Conservation (phyloP, 2,329 filamentous ascomycete genomes). For the Epichloe scottii region DNA sequence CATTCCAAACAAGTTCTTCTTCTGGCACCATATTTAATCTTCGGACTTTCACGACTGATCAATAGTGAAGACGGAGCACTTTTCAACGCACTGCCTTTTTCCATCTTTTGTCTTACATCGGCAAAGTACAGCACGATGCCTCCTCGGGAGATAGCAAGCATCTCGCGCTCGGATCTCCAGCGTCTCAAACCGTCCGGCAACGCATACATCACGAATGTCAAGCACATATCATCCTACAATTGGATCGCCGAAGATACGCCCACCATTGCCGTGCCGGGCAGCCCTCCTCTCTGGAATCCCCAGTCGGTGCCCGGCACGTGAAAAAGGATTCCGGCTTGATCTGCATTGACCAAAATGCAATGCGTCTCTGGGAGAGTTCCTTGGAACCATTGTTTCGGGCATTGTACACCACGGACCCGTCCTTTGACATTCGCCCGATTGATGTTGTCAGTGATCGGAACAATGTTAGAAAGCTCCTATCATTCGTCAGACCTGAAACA, state of each 20-base stretch:
- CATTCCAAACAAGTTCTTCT: background rate
- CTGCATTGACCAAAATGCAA: conserved; percentile 34
- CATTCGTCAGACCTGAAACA: conserved; percentile 23
- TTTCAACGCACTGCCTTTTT: too few species aligned
- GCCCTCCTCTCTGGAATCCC: conserved; percentile 21
- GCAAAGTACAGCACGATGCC: background rate
- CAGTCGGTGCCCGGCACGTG: conserved; percentile 13
- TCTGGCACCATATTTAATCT: background rate
- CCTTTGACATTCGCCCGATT: conserved; percentile 23
- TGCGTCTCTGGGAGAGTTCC: conserved; percentile 28
- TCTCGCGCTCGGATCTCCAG: background rate
- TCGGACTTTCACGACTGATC: background rate
- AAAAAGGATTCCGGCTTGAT: conserved; percentile 25
- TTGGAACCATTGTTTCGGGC: conserved; percentile 35
- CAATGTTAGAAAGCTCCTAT: conserved; percentile 35
- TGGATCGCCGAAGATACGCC: conserved; percentile 29
- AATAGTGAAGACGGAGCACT: too few species aligned
- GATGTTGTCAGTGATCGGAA: conserved; percentile 34
- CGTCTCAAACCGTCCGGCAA: background rate
- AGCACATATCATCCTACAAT: conserved; percentile 35
- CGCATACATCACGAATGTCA: conserved; percentile 23
- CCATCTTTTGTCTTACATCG: too few species aligned
- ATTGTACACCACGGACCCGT: conserved; percentile 24
- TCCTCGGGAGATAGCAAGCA: background rate
- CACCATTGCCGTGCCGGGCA: conserved; percentile 33